A percentile compares a stretch with the other conserved stretches of the same genome.
Conservation (phyloP, 148 eudicot species). For the Linanthus parryae region DNA sequence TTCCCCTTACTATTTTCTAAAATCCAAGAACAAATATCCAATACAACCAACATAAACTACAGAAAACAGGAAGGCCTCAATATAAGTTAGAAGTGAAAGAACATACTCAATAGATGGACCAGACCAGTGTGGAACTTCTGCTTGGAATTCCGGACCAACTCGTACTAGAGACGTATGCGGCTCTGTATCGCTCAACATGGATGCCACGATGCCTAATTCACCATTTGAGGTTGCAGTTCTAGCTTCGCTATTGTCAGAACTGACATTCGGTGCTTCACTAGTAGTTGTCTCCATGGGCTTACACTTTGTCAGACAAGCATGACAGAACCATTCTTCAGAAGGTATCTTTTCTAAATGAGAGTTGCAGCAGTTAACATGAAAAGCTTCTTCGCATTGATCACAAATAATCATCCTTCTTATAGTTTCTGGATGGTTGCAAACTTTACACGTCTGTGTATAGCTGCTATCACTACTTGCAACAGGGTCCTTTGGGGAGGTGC, state of each 20-base stretch:
- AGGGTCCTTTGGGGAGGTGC: slow-evolving; percentile 18
- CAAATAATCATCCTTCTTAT: slow-evolving; percentile 63
- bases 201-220: slow-evolving; percentile 41
- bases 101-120: slow-evolving; percentile 64
- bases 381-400: slow-evolving; percentile 81
- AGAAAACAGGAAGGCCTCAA: background rate
- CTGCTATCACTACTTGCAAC: slow-evolving; percentile 24
- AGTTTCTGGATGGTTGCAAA: slow-evolving; percentile 41
- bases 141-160: slow-evolving; percentile 84
- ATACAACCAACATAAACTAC: background rate
- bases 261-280: slow-evolving; percentile 31
- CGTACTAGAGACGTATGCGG: slow-evolving; percentile 55
- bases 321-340: slow-evolving; percentile 73
- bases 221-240: slow-evolving; percentile 26
- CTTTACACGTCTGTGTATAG: slow-evolving; percentile 41
- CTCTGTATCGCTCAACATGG: slow-evolving; percentile 49
- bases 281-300: slow-evolving; percentile 42
- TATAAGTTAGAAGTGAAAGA: slow-evolving; percentile 3
- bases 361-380: slow-evolving; percentile 67
- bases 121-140: slow-evolving; percentile 73
- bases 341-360: slow-evolving; percentile 43
- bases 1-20: background rate
- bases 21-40: slow-evolving; percentile 1
- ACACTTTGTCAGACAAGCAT: slow-evolving; percentile 71
- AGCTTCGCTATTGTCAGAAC: slow-evolving; percentile 25